Evolutionary conservation across 2,329 filamentous ascomycete genomes (phyloP).

Genomic region (Fusarium setosum): DNA sequence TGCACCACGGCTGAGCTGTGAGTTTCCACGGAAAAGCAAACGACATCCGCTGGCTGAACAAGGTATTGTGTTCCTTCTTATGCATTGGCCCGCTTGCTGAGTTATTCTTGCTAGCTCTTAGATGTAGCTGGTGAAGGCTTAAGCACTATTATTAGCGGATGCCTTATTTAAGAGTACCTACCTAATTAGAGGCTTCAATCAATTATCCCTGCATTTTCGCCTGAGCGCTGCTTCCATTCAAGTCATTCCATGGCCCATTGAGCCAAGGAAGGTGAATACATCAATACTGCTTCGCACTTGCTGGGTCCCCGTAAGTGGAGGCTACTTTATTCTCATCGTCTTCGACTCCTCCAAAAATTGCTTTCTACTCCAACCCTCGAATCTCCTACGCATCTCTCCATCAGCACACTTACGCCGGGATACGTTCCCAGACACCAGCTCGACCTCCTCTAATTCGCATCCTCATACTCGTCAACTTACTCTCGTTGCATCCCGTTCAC

Average conservation of each 20-base stretch:
- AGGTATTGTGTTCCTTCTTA: too few species aligned
- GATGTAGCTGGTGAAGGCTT: too few species aligned
- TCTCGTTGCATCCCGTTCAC: neutral
- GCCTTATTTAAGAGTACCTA: too few species aligned
- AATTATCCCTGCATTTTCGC: neutral
- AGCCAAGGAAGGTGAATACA: neutral
- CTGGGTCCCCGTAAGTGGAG: neutral
- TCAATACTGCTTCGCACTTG: neutral
- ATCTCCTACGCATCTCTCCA: conserved; percentile 5
- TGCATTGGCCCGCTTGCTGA: too few species aligned
- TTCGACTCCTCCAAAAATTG: neutral
- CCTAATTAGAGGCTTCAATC: neutral
- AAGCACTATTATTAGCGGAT: too few species aligned
- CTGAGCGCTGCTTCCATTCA: neutral
- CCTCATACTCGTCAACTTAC: neutral
- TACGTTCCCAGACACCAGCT: too few species aligned
- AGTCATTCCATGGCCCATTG: neutral
- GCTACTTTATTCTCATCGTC: neutral
- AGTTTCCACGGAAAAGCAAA: neutral
- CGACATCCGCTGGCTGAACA: neutral
- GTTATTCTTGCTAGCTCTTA: too few species aligned
- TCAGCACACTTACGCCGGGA: conserved; percentile 14
- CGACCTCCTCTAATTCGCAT: too few species aligned
- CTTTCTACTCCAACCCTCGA: neutral
- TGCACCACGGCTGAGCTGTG: neutral